Conservation (phyloP, 2,329 filamentous ascomycete species). For the Tolypocladium sp. region DNA sequence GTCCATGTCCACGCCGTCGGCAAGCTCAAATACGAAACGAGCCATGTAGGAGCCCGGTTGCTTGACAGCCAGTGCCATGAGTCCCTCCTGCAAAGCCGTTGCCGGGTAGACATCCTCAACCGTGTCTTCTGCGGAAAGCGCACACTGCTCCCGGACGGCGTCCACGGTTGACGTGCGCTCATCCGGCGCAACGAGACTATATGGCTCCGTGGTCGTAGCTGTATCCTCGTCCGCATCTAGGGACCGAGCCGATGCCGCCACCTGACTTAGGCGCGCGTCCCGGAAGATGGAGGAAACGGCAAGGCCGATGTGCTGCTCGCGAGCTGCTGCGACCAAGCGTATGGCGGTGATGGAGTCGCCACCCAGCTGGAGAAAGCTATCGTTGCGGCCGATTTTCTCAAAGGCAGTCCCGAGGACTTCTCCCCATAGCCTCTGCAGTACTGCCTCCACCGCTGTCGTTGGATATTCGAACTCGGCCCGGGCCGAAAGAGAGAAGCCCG, state of each 20-base stretch:
- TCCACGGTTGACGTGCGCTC: no score
- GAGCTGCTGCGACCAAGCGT: slow-evolving; percentile 3
- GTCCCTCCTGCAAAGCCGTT: slow-evolving; percentile 28
- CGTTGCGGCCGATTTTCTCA: no score
- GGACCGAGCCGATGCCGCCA: not conserved
- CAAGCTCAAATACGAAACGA: slow-evolving; percentile 14
- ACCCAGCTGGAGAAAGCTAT: no score
- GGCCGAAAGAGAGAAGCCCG: not conserved
- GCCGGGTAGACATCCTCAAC: slow-evolving; percentile 26
- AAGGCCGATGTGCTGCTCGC: not conserved
- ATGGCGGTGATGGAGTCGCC: slow-evolving; percentile 8
- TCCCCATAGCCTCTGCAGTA: no score
- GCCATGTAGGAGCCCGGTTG: slow-evolving; percentile 26
- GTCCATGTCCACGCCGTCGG: slow-evolving; percentile 7
- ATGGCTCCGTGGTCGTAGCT: not conserved
- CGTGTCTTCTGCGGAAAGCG: not conserved
- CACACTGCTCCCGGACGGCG: no score
- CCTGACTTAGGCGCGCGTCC: not conserved
- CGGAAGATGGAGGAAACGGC: not conserved
- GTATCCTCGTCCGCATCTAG: not conserved
- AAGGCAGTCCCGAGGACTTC: no score
- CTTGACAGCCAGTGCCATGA: slow-evolving; percentile 25
- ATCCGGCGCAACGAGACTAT: no score
- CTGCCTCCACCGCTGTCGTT: not conserved
- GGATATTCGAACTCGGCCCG: not conserved